phyloP scores from a whole-genome alignment of 148 eudicot genomes.

The Rhododendron molle region DNA sequence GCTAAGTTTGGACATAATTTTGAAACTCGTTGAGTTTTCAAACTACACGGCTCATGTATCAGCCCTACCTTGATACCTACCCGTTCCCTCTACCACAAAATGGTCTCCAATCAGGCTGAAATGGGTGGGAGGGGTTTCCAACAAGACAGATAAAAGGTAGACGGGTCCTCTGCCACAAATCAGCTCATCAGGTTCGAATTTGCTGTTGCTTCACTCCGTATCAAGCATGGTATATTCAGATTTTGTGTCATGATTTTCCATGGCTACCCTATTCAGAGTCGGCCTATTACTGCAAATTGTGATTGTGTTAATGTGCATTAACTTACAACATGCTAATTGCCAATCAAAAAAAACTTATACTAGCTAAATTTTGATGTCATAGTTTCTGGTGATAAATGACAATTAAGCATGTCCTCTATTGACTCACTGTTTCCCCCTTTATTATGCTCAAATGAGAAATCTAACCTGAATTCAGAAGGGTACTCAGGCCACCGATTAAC shows the following conservation, averaged over 20 bases:
- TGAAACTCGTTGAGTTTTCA: background rate
- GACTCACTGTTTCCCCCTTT: background rate
- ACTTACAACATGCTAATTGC: too few relatives aligned
- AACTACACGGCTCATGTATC: background rate
- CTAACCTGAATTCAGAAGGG: slow-evolving; percentile 31
- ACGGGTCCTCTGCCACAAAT: background rate
- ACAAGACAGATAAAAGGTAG: background rate
- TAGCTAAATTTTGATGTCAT: too few relatives aligned
- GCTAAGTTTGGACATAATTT: background rate
- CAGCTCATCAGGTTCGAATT: background rate
- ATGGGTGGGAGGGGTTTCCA: background rate
- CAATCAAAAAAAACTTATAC: too few relatives aligned
- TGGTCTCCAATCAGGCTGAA: background rate
- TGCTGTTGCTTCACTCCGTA: background rate
- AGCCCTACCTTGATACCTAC: background rate
- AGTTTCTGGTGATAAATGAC: too few relatives aligned
- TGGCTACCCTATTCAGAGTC: background rate
- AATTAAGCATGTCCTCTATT: background rate
- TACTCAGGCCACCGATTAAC: slow-evolving; percentile 40
- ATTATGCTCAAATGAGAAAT: background rate
- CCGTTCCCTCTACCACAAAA: background rate
- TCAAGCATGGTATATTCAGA: background rate
- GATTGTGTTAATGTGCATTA: too few relatives aligned
- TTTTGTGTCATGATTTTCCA: background rate
- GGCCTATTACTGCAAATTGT: too few relatives aligned